These are phyloP conservation scores for Eucalyptus cloeziana DNA, from an alignment of 345 rosid species.

Conservation along the genomic window DNA sequence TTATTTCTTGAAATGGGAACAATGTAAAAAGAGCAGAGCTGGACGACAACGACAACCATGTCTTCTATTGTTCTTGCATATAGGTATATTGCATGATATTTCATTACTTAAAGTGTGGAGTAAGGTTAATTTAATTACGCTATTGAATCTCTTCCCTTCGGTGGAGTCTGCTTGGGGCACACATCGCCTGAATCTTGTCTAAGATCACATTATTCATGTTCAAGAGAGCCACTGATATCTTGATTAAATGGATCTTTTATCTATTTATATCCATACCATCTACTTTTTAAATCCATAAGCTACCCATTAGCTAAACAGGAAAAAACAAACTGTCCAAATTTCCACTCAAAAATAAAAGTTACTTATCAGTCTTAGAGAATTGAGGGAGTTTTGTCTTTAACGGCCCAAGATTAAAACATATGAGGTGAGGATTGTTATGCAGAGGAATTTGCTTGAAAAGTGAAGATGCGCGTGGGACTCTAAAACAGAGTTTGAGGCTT, in stretches of 20 bases:
- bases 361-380: not conserved
- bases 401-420: not conserved
- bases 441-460: not conserved
- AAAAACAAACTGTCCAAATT: not conserved
- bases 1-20: not conserved
- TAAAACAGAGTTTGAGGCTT: not conserved
- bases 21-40: not conserved
- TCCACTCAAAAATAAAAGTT: too few relatives aligned
- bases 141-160: not conserved
- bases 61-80: not conserved
- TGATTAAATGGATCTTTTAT: not conserved
- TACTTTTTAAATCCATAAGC: not conserved
- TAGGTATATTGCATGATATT: rapidly evolving
- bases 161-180: not conserved
- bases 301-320: not conserved
- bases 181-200: not conserved
- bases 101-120: rapidly evolving
- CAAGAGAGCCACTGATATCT: not conserved
- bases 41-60: not conserved
- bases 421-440: rapidly evolving
- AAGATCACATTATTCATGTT: not conserved
- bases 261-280: not conserved
- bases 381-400: not conserved
- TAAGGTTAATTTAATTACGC: not conserved
- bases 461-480: not conserved